These are phyloP conservation scores for Bryum argenteum DNA, from an alignment of 225 moss, liverwort and hornwort genomes.

Conservation along the genomic window DNA sequence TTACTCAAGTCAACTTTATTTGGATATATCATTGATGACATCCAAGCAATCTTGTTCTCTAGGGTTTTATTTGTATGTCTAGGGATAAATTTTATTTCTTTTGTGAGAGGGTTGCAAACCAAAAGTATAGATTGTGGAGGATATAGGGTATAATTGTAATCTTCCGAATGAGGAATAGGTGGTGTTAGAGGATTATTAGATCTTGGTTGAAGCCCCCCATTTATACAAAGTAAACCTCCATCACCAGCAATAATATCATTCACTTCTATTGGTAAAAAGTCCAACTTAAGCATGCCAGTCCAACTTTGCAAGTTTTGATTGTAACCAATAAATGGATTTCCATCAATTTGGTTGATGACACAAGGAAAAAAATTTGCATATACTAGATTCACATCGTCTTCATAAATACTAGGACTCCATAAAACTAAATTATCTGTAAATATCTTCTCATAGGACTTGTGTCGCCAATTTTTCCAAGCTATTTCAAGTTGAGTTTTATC, in stretches of 20 bases:
- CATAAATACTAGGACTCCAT: constrained; percentile 24
- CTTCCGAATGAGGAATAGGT: constrained; percentile 31
- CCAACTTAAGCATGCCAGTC: constrained; percentile 28
- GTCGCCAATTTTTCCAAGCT: constrained; percentile 28
- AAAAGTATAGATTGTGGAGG: constrained; percentile 43
- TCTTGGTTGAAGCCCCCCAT: constrained; percentile 42
- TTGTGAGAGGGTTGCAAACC: constrained; percentile 44
- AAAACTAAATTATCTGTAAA: background rate
- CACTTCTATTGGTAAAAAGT: constrained; percentile 35
- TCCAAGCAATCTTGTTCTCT: constrained; percentile 34
- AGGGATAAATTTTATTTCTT: constrained; percentile 39
- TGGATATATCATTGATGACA: constrained; percentile 22
- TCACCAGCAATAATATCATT: constrained; percentile 43
- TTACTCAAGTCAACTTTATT: background rate
- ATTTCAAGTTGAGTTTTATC: constrained; percentile 8
- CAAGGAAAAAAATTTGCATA: constrained; percentile 21
- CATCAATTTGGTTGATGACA: constrained; percentile 22
- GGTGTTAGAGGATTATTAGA: constrained; percentile 24
- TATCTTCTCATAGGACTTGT: constrained; percentile 4
- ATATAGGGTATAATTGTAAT: constrained; percentile 41
- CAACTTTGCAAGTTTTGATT: constrained; percentile 16
- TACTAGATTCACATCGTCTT: constrained; percentile 12
- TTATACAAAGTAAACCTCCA: constrained; percentile 40
- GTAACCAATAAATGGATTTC: constrained; percentile 21
- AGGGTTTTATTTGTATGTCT: constrained; percentile 41